Evolutionary conservation across 257 asterid species (phyloP).

Genomic region (Eustoma russellianum): DNA sequence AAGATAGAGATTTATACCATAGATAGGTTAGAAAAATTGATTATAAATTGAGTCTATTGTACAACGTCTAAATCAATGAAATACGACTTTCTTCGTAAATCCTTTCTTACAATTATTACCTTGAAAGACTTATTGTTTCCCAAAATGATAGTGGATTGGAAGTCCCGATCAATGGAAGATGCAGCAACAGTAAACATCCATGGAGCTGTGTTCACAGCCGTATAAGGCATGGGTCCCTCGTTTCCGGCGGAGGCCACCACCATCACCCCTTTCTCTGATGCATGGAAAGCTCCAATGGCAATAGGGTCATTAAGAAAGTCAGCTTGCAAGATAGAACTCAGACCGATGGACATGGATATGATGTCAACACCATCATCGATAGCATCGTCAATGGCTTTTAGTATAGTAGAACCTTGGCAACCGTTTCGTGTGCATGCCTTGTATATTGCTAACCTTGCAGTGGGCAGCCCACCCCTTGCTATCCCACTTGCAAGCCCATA

Average conservation of each 20-base stretch:
- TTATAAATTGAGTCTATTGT: too few species aligned
- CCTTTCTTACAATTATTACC: too few species aligned
- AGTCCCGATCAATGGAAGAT: conserved; percentile 61
- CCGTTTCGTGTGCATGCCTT: conserved; percentile 42
- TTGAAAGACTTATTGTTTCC: conserved; percentile 42
- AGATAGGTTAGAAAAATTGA: too few species aligned
- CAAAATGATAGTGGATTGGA: conserved; percentile 35
- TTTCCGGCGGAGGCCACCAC: conserved; percentile 74
- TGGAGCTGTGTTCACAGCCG: conserved; percentile 54
- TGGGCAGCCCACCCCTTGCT: conserved; percentile 60
- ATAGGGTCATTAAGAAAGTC: conserved; percentile 38
- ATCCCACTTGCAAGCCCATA: conserved; percentile 61
- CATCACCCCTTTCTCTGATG: conserved; percentile 44
- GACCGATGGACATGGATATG: conserved; percentile 57
- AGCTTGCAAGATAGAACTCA: conserved; percentile 16
- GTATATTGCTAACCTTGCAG: conserved; percentile 67
- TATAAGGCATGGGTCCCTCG: conserved; percentile 31
- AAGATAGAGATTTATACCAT: too few species aligned
- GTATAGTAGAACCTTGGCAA: conserved; percentile 47
- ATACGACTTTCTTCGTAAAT: too few species aligned
- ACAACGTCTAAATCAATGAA: too few species aligned
- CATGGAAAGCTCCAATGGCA: conserved; percentile 64
- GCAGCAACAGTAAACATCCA: conserved; percentile 86
- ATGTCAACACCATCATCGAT: conserved; percentile 58
- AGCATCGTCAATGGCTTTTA: conserved; percentile 62